phyloP scores from a whole-genome alignment of 495 filamentous ascomycete species.

The Aspergillus avenaceus region DNA sequence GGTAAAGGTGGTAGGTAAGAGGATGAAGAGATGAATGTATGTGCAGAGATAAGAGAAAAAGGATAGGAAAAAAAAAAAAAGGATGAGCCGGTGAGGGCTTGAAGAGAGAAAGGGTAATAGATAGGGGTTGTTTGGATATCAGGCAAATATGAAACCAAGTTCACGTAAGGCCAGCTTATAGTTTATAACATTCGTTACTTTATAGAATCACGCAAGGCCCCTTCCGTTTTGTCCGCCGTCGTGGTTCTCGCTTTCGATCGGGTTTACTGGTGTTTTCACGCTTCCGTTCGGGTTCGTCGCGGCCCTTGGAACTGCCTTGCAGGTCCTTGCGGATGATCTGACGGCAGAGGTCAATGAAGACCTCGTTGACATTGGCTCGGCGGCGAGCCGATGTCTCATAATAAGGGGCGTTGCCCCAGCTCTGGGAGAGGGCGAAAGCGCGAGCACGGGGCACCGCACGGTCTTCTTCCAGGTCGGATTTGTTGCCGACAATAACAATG shows the following conservation, averaged over 20 bases:
- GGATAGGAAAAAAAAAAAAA: not conserved
- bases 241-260: constrained; percentile 30
- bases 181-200: constrained; percentile 4
- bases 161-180: too few species aligned
- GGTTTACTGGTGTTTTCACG: constrained; percentile 31
- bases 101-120: not conserved
- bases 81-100: not conserved
- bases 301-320: constrained; percentile 41
- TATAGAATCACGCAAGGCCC: constrained; percentile 44
- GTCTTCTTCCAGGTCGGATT: constrained; percentile 91
- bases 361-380: constrained; percentile 88
- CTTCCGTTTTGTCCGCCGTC: constrained; percentile 25
- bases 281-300: constrained; percentile 30
- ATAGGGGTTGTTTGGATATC: not conserved
- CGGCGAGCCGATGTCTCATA: constrained; percentile 90
- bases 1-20: too few species aligned
- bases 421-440: constrained; percentile 82
- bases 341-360: constrained; percentile 87
- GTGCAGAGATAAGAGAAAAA: constrained; percentile 9
- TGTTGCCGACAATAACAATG: constrained; percentile 96
- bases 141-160: not conserved
- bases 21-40: constrained; percentile 4
- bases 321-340: constrained; percentile 81
- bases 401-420: constrained; percentile 87
- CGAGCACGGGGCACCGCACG: constrained; percentile 75